A percentile compares a stretch with the other conserved stretches of the same genome.
Evolutionary conservation across 2,329 filamentous ascomycete species (phyloP).

Genomic region (Cladosporium oxysporum): DNA sequence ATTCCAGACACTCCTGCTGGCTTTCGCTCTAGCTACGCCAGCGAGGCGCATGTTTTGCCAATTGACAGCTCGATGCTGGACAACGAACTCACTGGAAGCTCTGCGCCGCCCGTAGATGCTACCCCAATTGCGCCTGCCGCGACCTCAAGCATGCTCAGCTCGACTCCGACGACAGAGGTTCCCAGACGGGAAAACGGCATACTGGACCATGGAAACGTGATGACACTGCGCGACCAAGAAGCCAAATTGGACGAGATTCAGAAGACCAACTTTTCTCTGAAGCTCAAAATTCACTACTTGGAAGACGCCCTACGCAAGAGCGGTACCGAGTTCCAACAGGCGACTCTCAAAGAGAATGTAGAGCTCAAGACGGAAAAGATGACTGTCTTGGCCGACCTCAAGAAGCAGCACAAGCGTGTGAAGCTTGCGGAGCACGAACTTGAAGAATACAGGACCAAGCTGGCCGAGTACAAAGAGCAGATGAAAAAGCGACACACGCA

Average conservation of each 20-base stretch:
- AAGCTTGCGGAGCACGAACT: conserved; percentile 81
- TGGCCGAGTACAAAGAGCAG: conserved; percentile 79
- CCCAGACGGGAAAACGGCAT: conserved; percentile 63
- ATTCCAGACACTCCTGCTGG: conserved; percentile 67
- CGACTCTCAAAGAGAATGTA: conserved; percentile 89
- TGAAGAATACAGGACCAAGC: conserved; percentile 78
- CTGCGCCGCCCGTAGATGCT: conserved; percentile 59
- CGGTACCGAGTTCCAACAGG: conserved; percentile 86
- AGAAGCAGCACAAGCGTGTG: conserved; percentile 82
- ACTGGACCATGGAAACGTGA: conserved; percentile 81
- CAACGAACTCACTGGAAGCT: conserved; percentile 64
- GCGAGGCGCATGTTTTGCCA: conserved; percentile 68
- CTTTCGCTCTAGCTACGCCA: conserved; percentile 61
- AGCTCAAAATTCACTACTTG: conserved; percentile 95
- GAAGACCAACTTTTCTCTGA: conserved; percentile 97
- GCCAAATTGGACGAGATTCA: conserved; percentile 91
- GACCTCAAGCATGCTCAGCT: conserved; percentile 73
- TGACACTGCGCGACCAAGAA: conserved; percentile 92
- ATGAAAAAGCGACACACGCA: conserved; percentile 74
- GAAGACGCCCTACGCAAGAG: conserved; percentile 86
- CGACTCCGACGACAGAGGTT: conserved; percentile 75
- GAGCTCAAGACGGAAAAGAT: conserved; percentile 92
- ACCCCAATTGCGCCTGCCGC: conserved; percentile 76
- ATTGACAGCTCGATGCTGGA: conserved; percentile 71
- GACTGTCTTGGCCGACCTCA: conserved; percentile 84